Evolutionary conservation across 768 basidiomycete species (phyloP), one percentile per base, ranked within the genome.

Genomic region (Pisolithus microcarpus): DNA sequence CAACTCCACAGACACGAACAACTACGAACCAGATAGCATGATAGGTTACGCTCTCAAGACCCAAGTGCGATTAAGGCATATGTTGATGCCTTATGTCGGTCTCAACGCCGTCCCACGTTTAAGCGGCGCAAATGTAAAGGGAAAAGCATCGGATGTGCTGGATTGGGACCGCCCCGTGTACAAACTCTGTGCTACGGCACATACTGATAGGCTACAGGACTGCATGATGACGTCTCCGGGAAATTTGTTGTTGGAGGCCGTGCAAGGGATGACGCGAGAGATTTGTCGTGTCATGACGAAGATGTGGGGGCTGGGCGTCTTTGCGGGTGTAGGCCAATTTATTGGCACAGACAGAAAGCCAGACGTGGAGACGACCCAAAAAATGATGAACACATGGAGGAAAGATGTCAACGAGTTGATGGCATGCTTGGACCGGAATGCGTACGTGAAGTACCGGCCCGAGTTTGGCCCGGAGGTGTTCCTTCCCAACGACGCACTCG

Each of bases 351-450:
- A 26, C 38, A 42, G 50, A 9, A 16, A 10, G 5, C 49, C n/a
- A 23, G 26, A 53, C n/a, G 23, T 51, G 9, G 43, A 6, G 5
- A 23, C 45, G 11, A 1, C 50, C 21, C 37, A n/a, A 13, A 34
- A 38, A 5, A 21, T 62, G 15, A 37, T 56, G 50, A 26, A 23
- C 15, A 10, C 16, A 4, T 61, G 60, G 60, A 44, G 13, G 9
- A 19, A 42, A 15, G 52, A 56, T 9, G 24, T 56, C 4, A 15
- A 49, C 2, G 23, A 13, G 16, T 38, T 61, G n/a, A 61, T 61
- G 54, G 7, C 24, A 15, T 61, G 59, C 59, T 51, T 61, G 7
- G 59, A 61, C 16, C 61, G 60, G 60, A 57, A 43, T 11, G 54
- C 56, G 34, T 61, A 59, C 56, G 48, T 61, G 15, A 61, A 52